Evolutionary conservation across 148 eudicot genomes (phyloP).

Genomic region (Rhododendron williamsianum): DNA sequence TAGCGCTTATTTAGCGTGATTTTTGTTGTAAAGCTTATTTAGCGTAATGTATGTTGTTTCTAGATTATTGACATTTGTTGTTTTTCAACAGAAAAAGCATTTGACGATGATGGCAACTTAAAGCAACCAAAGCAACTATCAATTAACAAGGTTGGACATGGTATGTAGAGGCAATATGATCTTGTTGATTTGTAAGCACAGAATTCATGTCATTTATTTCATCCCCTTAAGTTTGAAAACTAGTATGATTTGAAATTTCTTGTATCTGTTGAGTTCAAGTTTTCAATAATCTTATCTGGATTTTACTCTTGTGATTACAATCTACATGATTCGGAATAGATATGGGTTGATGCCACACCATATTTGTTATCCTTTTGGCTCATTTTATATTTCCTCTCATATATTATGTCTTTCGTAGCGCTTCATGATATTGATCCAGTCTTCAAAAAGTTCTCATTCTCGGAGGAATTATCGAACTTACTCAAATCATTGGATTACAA

Average conservation of each 20-base stretch:
- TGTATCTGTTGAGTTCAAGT: neutral
- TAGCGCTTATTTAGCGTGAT: neutral
- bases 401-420: constrained; percentile 40
- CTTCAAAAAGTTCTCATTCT: constrained; percentile 62
- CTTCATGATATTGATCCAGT: constrained; percentile 75
- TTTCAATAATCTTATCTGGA: neutral
- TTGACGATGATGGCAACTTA: constrained; percentile 71
- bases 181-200: neutral
- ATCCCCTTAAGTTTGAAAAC: neutral
- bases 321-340: neutral
- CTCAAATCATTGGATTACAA: constrained; percentile 63
- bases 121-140: constrained; percentile 91
- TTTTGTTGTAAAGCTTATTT: neutral
- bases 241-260: neutral
- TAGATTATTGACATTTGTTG: constrained; percentile 7
- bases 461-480: constrained; percentile 55
- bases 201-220: neutral
- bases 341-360: neutral
- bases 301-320: neutral
- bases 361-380: neutral
- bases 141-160: constrained; percentile 99
- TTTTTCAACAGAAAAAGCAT: constrained; percentile 72
- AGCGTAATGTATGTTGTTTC: neutral
- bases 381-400: neutral
- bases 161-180: constrained; percentile 33